Base-by-base conservation (phyloP, 2,329 filamentous ascomycete species). In the Ophiostoma himal-ulmi region DNA sequence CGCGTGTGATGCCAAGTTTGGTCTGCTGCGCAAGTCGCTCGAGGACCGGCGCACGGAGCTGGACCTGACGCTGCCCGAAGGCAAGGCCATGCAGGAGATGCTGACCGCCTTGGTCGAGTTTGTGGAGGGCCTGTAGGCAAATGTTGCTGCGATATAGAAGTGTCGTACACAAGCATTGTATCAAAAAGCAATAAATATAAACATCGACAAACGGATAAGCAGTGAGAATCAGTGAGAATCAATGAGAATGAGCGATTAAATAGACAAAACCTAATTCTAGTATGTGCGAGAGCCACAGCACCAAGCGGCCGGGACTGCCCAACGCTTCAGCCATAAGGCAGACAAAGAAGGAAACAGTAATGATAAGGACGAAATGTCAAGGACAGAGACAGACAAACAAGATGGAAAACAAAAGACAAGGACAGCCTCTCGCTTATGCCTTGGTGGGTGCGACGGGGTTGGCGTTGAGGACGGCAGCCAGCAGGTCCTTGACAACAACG, bases 401-500 rank as follows among this genome's bases (percentile, higher is more conserved):
- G 30, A 30, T 30, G 30, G 30, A 30, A 30, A 30, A 30, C 30
- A 30, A 30, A 30, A 30, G 30, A 30, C 30, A 30, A 4, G 4
- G 30, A 30, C 36, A 22, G 20, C 11, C 57, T 17, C 5, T 30
- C 36, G 22, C 20, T 60, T 41, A 75, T 36, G 73, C 71, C 67
- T 72, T 70, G 22, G 76, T 74, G 7, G 83, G 83, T 17, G 84
- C 75, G 73, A 91, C 85, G 17, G 94, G 91, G 80, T 93, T 89
- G 73, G 94, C 90, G 74, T 94, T 89, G 75, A 92, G 90, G 52
- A 97, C 92, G n/a, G 92, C 92, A 74, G 87, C 86, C 75, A 98
- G 86, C 74, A 99, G 83, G 78, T 96, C 90, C 75, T 92, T 87
- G 69, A 97, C 85, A 22, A 99, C 94, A 78, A 91, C 86, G 74